A percentile compares a stretch with the other conserved stretches of the same genome.
These are phyloP conservation scores for Cymbopogon citratus DNA, from an alignment of 176 grass and related monocot species.

Conservation along the genomic window DNA sequence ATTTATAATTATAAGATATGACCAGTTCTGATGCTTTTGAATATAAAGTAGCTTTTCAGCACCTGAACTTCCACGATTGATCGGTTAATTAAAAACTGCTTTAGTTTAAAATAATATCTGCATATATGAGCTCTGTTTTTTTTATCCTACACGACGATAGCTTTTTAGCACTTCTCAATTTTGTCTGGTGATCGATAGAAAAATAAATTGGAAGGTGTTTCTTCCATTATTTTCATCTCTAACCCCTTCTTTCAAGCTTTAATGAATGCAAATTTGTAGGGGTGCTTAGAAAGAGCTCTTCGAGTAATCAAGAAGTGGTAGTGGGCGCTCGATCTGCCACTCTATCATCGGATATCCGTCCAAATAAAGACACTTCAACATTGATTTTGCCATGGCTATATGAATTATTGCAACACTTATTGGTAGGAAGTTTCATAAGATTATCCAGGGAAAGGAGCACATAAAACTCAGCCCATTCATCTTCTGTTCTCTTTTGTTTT, in stretches of 20 bases:
- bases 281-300: too few species aligned
- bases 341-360: too few species aligned
- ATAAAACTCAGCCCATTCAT: too few species aligned
- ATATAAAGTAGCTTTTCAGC: not conserved
- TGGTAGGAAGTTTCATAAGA: not conserved
- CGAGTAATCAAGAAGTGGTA: too few species aligned
- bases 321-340: too few species aligned
- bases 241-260: not conserved
- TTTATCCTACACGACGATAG: not conserved
- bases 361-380: not conserved
- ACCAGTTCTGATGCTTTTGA: not conserved
- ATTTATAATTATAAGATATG: slow-evolving; percentile 5
- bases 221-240: not conserved
- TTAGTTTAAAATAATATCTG: not conserved
- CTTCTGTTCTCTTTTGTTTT: too few species aligned
- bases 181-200: not conserved
- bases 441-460: not conserved
- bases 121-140: not conserved
- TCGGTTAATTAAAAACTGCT: not conserved
- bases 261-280: too few species aligned
- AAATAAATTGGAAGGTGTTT: not conserved
- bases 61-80: not conserved
- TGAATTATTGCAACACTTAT: not conserved
- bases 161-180: not conserved
- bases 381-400: not conserved